Conservation (phyloP, 768 basidiomycete genomes). For the Dacryopinax spathularia region DNA sequence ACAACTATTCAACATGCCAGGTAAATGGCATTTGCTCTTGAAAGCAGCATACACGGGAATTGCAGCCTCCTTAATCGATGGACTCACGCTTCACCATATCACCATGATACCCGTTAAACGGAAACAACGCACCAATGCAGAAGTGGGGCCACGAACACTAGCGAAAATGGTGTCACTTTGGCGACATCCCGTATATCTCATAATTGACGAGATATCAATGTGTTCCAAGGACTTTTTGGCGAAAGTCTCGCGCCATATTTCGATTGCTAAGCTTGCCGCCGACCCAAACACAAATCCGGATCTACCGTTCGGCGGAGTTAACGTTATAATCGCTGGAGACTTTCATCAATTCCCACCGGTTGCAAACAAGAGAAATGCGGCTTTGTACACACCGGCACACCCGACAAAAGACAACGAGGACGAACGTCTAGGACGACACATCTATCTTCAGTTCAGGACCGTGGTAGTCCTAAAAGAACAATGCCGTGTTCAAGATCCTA, state of each 20-base stretch:
- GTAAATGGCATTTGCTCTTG: conserved; percentile 13
- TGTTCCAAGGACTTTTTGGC: conserved; percentile 11
- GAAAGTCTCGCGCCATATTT: conserved; percentile 17
- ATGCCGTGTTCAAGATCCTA: conserved; percentile 21
- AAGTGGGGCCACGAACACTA: not conserved
- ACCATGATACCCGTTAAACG: conserved; percentile 16
- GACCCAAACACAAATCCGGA: not conserved
- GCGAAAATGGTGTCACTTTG: not conserved
- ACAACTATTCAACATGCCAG: conserved; percentile 19
- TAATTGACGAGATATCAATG: conserved; percentile 35
- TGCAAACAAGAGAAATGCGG: not conserved
- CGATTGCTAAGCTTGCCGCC: not conserved
- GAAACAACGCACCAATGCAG: not conserved
- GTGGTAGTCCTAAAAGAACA: conserved; percentile 30
- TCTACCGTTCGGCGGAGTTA: conserved; percentile 18
- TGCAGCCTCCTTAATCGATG: conserved; percentile 29
- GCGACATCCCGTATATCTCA: conserved; percentile 12
- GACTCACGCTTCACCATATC: conserved; percentile 26
- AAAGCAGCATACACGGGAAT: conserved; percentile 31
- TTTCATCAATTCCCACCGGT: conserved; percentile 37
- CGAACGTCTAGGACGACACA: conserved; percentile 13
- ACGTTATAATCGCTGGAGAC: conserved; percentile 30
- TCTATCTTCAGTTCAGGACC: conserved; percentile 23
- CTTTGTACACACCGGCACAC: not conserved
- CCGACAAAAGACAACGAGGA: not conserved